A percentile compares a stretch with the other conserved stretches of the same genome.
Evolutionary conservation across 768 basidiomycete species (phyloP).

Genomic region (Amanita rubescens): DNA sequence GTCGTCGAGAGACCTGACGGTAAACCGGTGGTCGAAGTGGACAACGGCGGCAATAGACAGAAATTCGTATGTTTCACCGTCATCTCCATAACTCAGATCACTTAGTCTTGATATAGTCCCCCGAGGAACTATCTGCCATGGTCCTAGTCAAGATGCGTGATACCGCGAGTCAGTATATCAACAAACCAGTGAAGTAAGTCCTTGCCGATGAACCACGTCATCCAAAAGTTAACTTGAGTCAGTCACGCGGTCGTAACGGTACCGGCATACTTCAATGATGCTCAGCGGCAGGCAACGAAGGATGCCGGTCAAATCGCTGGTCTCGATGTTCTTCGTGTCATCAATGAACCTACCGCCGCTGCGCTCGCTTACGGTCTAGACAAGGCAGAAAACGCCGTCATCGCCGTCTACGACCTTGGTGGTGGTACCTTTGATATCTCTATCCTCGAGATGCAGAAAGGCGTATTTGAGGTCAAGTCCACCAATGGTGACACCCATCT

Average conservation of each 20-base stretch:
- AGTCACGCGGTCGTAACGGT: constrained; percentile 91
- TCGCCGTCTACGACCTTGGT: constrained; percentile 98
- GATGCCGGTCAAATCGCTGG: constrained; percentile 97
- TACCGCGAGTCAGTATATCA: constrained; percentile 89
- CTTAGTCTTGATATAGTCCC: constrained; percentile 42
- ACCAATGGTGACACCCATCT: constrained; percentile 99
- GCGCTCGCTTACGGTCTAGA: constrained; percentile 98
- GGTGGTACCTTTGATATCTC: constrained; percentile 99
- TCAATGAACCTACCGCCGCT: constrained; percentile 98
- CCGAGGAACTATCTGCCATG: constrained; percentile 85
- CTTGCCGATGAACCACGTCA: not conserved
- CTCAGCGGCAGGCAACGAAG: constrained; percentile 98
- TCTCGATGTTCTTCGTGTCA: constrained; percentile 94
- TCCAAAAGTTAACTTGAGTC: constrained; percentile 6
- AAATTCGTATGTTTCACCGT: constrained; percentile 48
- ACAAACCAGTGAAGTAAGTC: constrained; percentile 90
- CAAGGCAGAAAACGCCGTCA: constrained; percentile 73
- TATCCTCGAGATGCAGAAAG: constrained; percentile 98
- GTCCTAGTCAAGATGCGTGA: constrained; percentile 90
- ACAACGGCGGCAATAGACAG: constrained; percentile 80
- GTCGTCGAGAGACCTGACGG: constrained; percentile 67
- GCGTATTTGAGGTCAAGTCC: constrained; percentile 99
- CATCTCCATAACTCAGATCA: constrained; percentile 8
- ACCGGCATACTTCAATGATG: constrained; percentile 99
- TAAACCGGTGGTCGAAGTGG: constrained; percentile 76